phyloP scores from a whole-genome alignment of 768 basidiomycete species.

The Mycena leptocephala region DNA sequence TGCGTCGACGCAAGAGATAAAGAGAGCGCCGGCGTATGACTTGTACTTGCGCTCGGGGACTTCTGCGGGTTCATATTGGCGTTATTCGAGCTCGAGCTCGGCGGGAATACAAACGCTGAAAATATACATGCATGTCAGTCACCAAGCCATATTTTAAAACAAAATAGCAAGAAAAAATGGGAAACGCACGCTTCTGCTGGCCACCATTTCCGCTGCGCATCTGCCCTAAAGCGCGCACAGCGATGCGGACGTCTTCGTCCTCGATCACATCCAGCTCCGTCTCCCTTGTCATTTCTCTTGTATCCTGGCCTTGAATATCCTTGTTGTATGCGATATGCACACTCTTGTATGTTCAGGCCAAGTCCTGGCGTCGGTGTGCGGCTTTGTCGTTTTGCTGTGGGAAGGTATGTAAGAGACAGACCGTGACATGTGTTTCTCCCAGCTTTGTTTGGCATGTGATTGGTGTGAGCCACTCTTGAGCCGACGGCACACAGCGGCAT shows the following conservation, averaged over 20 bases:
- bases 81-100: neutral
- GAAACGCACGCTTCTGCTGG: neutral
- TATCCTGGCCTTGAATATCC: too few relatives aligned
- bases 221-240: constrained; percentile 82
- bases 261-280: constrained; percentile 60
- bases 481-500: too few relatives aligned
- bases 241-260: constrained; percentile 87
- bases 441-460: too few relatives aligned
- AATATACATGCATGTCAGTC: neutral
- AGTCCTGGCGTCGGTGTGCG: too few relatives aligned
- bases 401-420: too few relatives aligned
- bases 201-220: constrained; percentile 70
- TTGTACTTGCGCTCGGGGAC: constrained; percentile 27
- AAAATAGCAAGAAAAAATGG: neutral
- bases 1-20: constrained; percentile 24
- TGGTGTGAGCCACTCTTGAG: too few relatives aligned
- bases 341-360: too few relatives aligned
- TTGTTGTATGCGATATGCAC: too few relatives aligned
- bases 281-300: neutral
- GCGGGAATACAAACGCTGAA: constrained; percentile 8
- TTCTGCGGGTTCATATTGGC: too few relatives aligned
- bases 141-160: neutral
- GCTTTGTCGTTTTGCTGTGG: too few relatives aligned
- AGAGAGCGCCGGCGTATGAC: constrained; percentile 38
- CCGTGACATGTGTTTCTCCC: too few relatives aligned